Conservation (phyloP, 139 green algal species). For the Coccomyxa sp. region DNA sequence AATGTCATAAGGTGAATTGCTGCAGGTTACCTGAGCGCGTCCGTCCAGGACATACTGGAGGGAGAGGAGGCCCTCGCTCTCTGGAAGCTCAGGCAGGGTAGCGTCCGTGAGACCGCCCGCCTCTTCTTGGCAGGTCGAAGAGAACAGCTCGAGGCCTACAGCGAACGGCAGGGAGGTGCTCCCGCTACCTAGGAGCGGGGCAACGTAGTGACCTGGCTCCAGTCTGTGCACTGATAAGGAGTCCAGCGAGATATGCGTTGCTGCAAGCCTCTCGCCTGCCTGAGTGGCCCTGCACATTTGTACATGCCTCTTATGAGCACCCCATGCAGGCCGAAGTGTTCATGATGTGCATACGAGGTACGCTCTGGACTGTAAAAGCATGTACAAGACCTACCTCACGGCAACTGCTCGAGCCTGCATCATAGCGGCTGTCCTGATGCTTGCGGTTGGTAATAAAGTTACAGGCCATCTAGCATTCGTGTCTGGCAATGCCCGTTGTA, state of each 20-base stretch:
- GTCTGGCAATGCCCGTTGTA: too few relatives aligned
- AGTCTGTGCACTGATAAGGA: background rate
- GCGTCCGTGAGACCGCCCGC: background rate
- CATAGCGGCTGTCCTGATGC: too few relatives aligned
- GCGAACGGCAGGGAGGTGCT: background rate
- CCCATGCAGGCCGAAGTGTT: too few relatives aligned
- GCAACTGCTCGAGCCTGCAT: too few relatives aligned
- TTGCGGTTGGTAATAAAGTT: too few relatives aligned
- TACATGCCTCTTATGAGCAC: too few relatives aligned
- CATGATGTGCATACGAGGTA: too few relatives aligned
- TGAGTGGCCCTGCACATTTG: background rate
- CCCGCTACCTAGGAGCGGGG: background rate
- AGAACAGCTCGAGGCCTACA: background rate
- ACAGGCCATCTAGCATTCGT: too few relatives aligned
- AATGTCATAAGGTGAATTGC: too few relatives aligned
- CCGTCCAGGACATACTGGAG: conserved; percentile 7
- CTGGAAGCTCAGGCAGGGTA: background rate
- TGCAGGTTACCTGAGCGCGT: background rate
- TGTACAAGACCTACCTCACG: too few relatives aligned
- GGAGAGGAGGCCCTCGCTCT: background rate
- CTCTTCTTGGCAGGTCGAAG: background rate
- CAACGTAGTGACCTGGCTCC: background rate
- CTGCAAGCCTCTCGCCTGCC: background rate
- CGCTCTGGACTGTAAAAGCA: too few relatives aligned
- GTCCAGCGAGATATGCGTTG: background rate